Base-by-base conservation (phyloP, 208 protist species). In the Acanthamoeba lenticulata region DNA sequence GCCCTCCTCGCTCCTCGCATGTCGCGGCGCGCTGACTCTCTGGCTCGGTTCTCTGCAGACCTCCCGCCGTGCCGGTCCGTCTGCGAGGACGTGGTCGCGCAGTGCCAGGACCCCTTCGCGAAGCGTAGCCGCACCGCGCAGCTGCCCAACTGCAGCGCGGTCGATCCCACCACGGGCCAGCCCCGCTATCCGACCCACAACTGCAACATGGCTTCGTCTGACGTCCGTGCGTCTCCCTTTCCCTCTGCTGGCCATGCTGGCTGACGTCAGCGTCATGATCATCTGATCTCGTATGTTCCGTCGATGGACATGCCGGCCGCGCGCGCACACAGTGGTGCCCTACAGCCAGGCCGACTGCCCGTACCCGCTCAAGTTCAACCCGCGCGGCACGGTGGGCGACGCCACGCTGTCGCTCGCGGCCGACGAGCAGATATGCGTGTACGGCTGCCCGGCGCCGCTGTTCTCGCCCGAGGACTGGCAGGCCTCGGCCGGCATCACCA, bases 341-440 rank as follows among this genome's bases (percentile, higher is more conserved):
- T 86, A 86, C 45, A 60, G 44, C 11, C 77, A 86, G 24, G 77
- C 77, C 4, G 77, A 86, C 45, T 86, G 77, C 32, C 77, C 77
- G 7, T 57, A 86, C 27, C 77, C 77, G 27, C 77, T 86, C 44
- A 86, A 86, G 77, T 86, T 86, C 77, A 86, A 47, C 77, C 40
- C 44, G 1, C 24, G 57, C 44, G 77, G 77, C 42, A 86, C 5
- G n/a, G 44, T 86, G 40, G 38, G 13, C 29, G 77, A 86, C 38
- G 11, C 77, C 13, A 47, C 44, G 77, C 11, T 57, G 13, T 77
- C 67, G 32, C 27, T 77, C 19, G n/a, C 67, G 19, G 67, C 67
- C 32, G 38, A 77, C 67, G 67, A 77, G 36, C 67, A 77, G 67
- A 60, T 86, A 0, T 86, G 77, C 27, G 77, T 86, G 6, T 86